Evolutionary conservation across 768 basidiomycete species (phyloP), one percentile per base, ranked within the genome.

Genomic region (Podaxis mareebaensis): DNA sequence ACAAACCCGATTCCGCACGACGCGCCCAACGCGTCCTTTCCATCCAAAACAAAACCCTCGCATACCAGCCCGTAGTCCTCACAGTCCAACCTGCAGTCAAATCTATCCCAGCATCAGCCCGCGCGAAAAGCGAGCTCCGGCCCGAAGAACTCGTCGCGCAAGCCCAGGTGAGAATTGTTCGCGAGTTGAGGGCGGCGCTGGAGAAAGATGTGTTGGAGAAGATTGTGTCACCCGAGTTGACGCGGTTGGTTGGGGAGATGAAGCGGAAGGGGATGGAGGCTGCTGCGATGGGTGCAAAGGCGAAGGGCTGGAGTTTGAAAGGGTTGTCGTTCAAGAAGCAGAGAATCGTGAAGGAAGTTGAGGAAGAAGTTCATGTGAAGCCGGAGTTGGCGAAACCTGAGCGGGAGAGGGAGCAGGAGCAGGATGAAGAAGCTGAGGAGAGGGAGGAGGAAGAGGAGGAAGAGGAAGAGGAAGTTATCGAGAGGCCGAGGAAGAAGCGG

Each of bases 181-280:
- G 73, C 26, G 89, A 92, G 72, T 76, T 93, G 57, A 77, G 74
- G 64, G 72, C 61, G 12, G 64, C 84, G 56, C 74, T 92, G 53
- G 84, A 87, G 73, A 87, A 84, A 74, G 91, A 92, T 67, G 77
- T 93, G 36, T 76, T 77, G 65, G 88, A 89, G 49, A 82, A 84
- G 20, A 74, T 91, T 2, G 83, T 91, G 13, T 82, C 78, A 8
- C 71, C 75, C 26, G 84, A 84, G 42, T 65, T 93, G 54, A 76
- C 82, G 64, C 76, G 78, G 66, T 65, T 90, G 44, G 81, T 87
- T 52, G 71, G 70, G 13, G 85, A 86, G 67, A 83, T 84, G 75
- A 84, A 81, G 73, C 72, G 74, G 68, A 79, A 77, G 61, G 66
- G 48, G 39, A 59, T 42, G 55, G 58, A 62, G 67, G 46, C 66